Evolutionary conservation across 179 eudicot genomes (phyloP).

Genomic region (Beta corolliflora): DNA sequence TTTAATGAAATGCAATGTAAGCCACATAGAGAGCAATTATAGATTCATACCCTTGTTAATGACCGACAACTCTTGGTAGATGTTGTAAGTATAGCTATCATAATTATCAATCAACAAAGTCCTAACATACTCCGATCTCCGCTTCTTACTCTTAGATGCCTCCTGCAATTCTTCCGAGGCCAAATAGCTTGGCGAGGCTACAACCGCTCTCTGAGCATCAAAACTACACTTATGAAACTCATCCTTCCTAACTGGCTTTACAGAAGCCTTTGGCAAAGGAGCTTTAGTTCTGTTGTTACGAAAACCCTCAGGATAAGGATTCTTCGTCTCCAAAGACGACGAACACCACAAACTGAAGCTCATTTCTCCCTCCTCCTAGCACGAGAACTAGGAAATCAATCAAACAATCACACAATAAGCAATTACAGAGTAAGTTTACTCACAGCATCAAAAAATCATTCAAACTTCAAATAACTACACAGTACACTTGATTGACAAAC

Average conservation of each 20-base stretch:
- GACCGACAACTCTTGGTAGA: conserved; percentile 82
- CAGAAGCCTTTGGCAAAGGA: conserved; percentile 40
- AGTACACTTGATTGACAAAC: neutral
- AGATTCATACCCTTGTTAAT: conserved; percentile 64
- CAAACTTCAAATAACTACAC: neutral
- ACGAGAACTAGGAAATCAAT: neutral
- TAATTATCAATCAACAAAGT: conserved; percentile 95
- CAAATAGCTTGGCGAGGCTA: conserved; percentile 45
- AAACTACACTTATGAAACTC: conserved; percentile 30
- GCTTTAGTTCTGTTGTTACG: conserved; percentile 30
- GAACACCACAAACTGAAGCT: conserved; percentile 47
- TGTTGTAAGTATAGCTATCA: conserved; percentile 94
- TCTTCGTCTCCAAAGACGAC: conserved; percentile 51
- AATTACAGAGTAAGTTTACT: neutral
- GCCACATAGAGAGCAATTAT: neutral
- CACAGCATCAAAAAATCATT: neutral
- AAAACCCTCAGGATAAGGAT: conserved; percentile 44
- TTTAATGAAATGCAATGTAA: neutral
- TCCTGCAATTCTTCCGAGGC: conserved; percentile 52
- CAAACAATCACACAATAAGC: neutral
- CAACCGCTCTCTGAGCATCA: conserved; percentile 35
- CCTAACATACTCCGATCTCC: conserved; percentile 58
- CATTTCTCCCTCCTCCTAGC: conserved; percentile 40
- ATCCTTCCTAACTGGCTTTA: conserved; percentile 44
- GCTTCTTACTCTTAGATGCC: conserved; percentile 37